Base-by-base conservation (phyloP, 169 alveolate genomes). In the Plasmodium vivax region DNA sequence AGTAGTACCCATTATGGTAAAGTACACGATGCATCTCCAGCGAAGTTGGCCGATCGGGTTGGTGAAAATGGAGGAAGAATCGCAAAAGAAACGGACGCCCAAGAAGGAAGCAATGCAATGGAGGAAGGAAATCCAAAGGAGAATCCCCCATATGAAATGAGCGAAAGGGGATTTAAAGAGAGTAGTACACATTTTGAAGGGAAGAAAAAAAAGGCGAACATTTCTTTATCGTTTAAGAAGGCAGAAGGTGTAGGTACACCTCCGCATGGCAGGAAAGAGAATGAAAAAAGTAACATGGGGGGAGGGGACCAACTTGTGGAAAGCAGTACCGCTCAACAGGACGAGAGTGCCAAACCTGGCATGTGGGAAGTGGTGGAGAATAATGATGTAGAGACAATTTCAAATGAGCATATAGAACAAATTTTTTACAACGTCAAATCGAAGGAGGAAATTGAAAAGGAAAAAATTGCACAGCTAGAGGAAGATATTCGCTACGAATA, bases 381-480 rank as follows among this genome's bases (percentile, higher is more conserved):
- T 32, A 45, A 38, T 3, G 47, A 81, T 19, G 41, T 90, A 43
- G 72, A 80, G 68, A 90, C 68, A 56, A 90, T 90, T 68, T 16
- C 92, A 12, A 74, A 81, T 80, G 94, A 90, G 68, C 41, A 81
- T 41, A 58, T 90, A 81, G 94, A 90, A 47, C 41, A 90, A 8
- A 81, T 90, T 43, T 90, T 90, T 90, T 90, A 90, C 56, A 90
- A 90, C 23, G 83, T 90, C 2, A 90, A 90, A 32, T 80, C 94
- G n/a, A 81, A 38, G 47, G 84, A 80, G 51, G 85, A 90, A 81
- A 43, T 80, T 62, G 94, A 90, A 82, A 68, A 90, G 34, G 94
- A 79, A 12, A n/a, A 81, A 38, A 58, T 90, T 14, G 58, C 30
- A 51, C 56, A 81, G 19, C 32, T 90, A 23, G 83, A 90, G 56